These are phyloP conservation scores for Rhododendron kiyosumense DNA, from an alignment of 148 eudicot genomes.

Conservation along the genomic window DNA sequence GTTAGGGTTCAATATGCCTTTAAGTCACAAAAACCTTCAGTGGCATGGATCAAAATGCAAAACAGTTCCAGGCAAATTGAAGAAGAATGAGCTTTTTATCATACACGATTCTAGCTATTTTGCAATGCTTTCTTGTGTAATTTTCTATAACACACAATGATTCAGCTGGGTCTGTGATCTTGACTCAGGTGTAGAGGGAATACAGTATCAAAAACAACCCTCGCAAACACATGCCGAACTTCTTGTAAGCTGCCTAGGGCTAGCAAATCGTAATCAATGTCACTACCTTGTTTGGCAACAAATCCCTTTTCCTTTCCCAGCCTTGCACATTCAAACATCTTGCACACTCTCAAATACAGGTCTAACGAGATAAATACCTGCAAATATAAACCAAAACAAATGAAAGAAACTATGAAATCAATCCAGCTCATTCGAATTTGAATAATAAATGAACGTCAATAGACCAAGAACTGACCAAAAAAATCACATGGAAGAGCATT, in stretches of 20 bases:
- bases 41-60: not conserved
- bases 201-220: constrained; percentile 74
- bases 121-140: not conserved
- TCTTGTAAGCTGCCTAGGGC: constrained; percentile 55
- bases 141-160: not conserved
- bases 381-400: constrained; percentile 13
- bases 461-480: not conserved
- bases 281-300: constrained; percentile 53
- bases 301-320: constrained; percentile 44
- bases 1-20: not conserved
- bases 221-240: constrained; percentile 70
- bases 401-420: not conserved
- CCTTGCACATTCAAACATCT: constrained; percentile 53
- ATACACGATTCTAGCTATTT: not conserved
- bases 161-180: not conserved
- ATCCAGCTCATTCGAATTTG: too few relatives aligned
- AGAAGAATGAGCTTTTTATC: not conserved
- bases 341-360: constrained; percentile 46
- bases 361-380: constrained; percentile 70
- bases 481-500: not conserved
- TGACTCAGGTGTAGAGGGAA: constrained; percentile 34
- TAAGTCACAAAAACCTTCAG: not conserved
- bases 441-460: not conserved
- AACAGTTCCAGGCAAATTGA: too few relatives aligned
- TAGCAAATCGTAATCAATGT: constrained; percentile 58